Conservation (phyloP, 495 filamentous ascomycete genomes). For the Hypoxylon fuscum region DNA sequence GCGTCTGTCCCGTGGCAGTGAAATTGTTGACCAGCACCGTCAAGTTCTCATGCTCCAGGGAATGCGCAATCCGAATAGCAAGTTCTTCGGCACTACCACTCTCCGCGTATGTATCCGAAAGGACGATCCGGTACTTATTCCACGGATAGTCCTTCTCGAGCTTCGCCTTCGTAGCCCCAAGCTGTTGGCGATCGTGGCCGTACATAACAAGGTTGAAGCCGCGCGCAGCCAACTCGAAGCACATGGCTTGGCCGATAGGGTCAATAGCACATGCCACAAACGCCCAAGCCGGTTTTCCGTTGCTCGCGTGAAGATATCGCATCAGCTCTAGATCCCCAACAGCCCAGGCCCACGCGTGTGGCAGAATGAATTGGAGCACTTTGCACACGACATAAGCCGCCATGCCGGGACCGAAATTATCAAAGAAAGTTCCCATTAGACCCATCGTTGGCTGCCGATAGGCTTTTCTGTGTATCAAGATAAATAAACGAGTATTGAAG, state of each 20-base stretch:
- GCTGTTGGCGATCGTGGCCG: conserved; percentile 51
- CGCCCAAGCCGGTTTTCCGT: conserved; percentile 57
- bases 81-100: background rate
- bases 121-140: background rate
- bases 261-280: conserved; percentile 65
- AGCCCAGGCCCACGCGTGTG: background rate
- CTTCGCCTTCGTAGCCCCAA: conserved; percentile 22
- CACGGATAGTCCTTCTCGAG: background rate
- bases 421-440: conserved; percentile 4
- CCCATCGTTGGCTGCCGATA: conserved; percentile 5
- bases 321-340: conserved; percentile 3
- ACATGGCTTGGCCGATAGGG: conserved; percentile 62
- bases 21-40: conserved; percentile 42
- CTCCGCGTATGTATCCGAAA: background rate
- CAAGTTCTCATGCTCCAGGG: background rate
- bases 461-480: background rate
- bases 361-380: background rate
- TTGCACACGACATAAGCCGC: conserved; percentile 1
- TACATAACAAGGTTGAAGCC: conserved; percentile 68
- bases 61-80: background rate
- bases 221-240: conserved; percentile 55
- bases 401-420: conserved; percentile 2
- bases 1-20: background rate
- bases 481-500: background rate
- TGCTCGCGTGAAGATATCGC: conserved; percentile 36